Conservation (phyloP, 257 asterid genomes). For the Gentiana macrophylla region DNA sequence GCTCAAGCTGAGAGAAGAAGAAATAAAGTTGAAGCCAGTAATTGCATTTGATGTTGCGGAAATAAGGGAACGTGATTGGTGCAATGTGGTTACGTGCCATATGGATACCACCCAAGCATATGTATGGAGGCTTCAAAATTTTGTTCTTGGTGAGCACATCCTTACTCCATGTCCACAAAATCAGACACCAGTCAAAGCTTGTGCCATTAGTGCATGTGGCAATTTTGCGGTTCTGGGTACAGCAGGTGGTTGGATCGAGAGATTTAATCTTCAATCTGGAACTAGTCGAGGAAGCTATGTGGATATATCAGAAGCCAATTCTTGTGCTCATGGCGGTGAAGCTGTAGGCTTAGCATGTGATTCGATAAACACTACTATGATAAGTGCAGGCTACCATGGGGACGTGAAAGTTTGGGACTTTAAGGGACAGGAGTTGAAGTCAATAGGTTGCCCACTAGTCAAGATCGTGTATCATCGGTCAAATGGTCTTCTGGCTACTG, state of each 20-base stretch:
- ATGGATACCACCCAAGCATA: constrained; percentile 71
- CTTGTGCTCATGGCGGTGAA: constrained; percentile 62
- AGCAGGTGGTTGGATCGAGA: constrained; percentile 86
- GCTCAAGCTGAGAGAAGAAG: constrained; percentile 59
- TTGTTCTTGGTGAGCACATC: constrained; percentile 87
- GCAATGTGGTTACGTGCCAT: constrained; percentile 93
- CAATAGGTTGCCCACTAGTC: constrained; percentile 52
- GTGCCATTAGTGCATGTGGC: constrained; percentile 89
- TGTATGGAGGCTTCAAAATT: constrained; percentile 94
- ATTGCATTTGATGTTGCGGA: constrained; percentile 90
- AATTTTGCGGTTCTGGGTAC: constrained; percentile 87
- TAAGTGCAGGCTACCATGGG: constrained; percentile 76
- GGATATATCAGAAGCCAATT: constrained; percentile 39
- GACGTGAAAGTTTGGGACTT: constrained; percentile 90
- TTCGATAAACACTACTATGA: constrained; percentile 62
- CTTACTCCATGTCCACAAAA: constrained; percentile 56
- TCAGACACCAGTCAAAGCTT: constrained; percentile 69
- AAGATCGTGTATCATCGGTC: constrained; percentile 67
- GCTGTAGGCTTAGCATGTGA: constrained; percentile 82
- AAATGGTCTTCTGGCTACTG: constrained; percentile 81
- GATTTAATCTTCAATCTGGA: constrained; percentile 92
- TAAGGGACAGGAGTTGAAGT: constrained; percentile 45
- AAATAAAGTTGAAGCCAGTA: constrained; percentile 79
- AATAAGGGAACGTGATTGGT: constrained; percentile 94
- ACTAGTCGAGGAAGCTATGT: constrained; percentile 73